Evolutionary conservation across 2,329 filamentous ascomycete genomes (phyloP).

Genomic region (Aspergillus sp.): DNA sequence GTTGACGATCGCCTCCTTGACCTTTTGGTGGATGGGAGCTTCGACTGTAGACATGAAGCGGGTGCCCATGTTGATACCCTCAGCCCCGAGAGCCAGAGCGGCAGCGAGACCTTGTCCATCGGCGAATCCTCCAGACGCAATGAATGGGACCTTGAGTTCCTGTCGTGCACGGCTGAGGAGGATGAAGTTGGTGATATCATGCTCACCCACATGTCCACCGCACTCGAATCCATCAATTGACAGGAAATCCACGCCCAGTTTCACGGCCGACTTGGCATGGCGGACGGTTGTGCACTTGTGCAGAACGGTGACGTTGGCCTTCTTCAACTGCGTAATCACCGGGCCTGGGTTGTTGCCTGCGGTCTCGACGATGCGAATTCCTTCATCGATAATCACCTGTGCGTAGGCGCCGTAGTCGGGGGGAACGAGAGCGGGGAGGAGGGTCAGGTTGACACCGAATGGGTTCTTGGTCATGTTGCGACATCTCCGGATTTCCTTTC

Average conservation of each 20-base stretch:
- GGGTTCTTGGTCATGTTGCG: conserved; percentile 59
- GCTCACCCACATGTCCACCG: conserved; percentile 61
- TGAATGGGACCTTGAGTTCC: conserved; percentile 79
- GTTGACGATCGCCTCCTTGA: conserved; percentile 88
- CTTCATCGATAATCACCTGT: conserved; percentile 88
- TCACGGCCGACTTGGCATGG: conserved; percentile 85
- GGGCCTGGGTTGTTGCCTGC: conserved; percentile 87
- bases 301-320: conserved; percentile 69
- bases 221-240: conserved; percentile 98
- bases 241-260: conserved; percentile 93
- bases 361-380: conserved; percentile 85
- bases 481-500: conserved; percentile 87
- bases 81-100: conserved; percentile 81
- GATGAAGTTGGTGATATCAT: conserved; percentile 51
- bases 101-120: conserved; percentile 91
- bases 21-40: conserved; percentile 84
- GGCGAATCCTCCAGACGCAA: conserved; percentile 91
- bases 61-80: conserved; percentile 98
- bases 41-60: conserved; percentile 96
- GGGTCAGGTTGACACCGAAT: conserved; percentile 92
- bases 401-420: conserved; percentile 92
- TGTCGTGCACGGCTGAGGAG: conserved; percentile 81
- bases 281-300: conserved; percentile 98
- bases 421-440: conserved; percentile 82
- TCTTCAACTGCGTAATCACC: conserved; percentile 84